These are phyloP conservation scores for Blastocystis hominis DNA, from an alignment of 352 stramenopile species.

Conservation along the genomic window DNA sequence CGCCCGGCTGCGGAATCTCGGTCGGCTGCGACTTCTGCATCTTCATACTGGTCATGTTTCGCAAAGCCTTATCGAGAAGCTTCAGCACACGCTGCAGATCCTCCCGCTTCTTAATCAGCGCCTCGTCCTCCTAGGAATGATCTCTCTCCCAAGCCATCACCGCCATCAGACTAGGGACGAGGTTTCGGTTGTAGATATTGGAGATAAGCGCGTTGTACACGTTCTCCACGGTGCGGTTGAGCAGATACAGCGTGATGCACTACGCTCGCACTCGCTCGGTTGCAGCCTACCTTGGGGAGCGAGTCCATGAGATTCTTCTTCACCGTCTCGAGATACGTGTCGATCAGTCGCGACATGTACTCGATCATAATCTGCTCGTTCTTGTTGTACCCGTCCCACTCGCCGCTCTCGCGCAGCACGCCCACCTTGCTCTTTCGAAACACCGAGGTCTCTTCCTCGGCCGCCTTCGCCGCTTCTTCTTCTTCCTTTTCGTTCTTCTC, in stretches of 20 bases:
- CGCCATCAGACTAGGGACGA: conserved; percentile 82
- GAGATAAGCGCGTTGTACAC: conserved; percentile 93
- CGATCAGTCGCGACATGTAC: conserved; percentile 70
- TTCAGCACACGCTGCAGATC: background rate
- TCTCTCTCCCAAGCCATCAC: conserved; percentile 75
- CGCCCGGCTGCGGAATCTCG: background rate
- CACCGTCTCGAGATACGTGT: conserved; percentile 97
- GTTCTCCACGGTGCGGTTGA: conserved; percentile 82
- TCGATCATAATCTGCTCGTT: conserved; percentile 85
- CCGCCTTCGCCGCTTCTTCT: background rate
- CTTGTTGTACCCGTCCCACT: conserved; percentile 84
- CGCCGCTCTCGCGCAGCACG: conserved; percentile 84
- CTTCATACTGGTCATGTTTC: conserved; percentile 17
- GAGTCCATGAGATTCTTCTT: conserved; percentile 96
- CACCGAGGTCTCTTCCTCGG: background rate
- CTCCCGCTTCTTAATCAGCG: conserved; percentile 10
- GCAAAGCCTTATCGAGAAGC: conserved; percentile 4
- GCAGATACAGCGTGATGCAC: conserved; percentile 76
- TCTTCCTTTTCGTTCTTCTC: background rate
- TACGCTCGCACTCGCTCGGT: conserved; percentile 85
- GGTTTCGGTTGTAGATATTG: conserved; percentile 87
- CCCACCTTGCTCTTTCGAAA: conserved; percentile 67
- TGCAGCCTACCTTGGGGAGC: conserved; percentile 83
- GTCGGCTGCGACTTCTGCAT: background rate
- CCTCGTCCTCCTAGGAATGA: conserved; percentile 55